Percentiles rank a stretch among this genome's conserved stretches.
These are phyloP conservation scores for Erodium moschatum DNA, from an alignment of 441 rosid genomes.

Conservation along the genomic window DNA sequence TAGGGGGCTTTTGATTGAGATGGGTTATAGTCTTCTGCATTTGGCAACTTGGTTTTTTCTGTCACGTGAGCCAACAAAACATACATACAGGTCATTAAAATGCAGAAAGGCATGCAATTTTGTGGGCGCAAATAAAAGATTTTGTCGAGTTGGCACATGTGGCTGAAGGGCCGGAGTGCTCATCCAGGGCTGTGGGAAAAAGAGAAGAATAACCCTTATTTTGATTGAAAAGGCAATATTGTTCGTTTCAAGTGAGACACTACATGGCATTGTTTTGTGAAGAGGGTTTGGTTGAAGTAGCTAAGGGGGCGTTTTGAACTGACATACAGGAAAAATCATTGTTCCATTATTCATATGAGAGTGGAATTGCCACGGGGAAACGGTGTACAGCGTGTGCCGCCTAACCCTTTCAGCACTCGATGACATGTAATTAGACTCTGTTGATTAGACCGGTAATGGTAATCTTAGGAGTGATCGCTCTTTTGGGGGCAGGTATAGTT, in stretches of 20 bases:
- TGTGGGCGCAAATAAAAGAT: slow-evolving; percentile 29
- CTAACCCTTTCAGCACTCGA: slow-evolving; percentile 41
- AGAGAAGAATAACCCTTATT: slow-evolving; percentile 40
- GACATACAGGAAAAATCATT: slow-evolving; percentile 13
- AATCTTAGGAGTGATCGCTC: background rate
- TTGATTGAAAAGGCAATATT: slow-evolving; percentile 9
- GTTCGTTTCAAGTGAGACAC: slow-evolving; percentile 25
- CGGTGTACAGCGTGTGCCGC: slow-evolving; percentile 34
- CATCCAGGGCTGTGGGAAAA: slow-evolving; percentile 42
- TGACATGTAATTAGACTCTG: slow-evolving; percentile 46
- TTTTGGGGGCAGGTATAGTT: background rate
- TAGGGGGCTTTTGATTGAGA: slow-evolving; percentile 25
- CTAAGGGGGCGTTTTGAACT: slow-evolving; percentile 26
- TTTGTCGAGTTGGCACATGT: slow-evolving; percentile 11
- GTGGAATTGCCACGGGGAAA: slow-evolving; percentile 17
- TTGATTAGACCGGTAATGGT: background rate
- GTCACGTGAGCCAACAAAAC: slow-evolving; percentile 42
- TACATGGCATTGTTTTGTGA: slow-evolving; percentile 40
- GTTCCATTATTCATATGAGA: slow-evolving; percentile 6
- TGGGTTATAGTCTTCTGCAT: slow-evolving; percentile 58
- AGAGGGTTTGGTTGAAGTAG: too few relatives aligned
- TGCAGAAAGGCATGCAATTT: slow-evolving; percentile 22
- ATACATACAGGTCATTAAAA: slow-evolving; percentile 18
- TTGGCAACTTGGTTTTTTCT: slow-evolving; percentile 76
- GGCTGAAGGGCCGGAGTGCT: slow-evolving; percentile 27